A percentile compares a stretch with the other conserved stretches of the same genome.
Conservation (phyloP, 352 stramenopile genomes). For the Thalassiosira hispida region DNA sequence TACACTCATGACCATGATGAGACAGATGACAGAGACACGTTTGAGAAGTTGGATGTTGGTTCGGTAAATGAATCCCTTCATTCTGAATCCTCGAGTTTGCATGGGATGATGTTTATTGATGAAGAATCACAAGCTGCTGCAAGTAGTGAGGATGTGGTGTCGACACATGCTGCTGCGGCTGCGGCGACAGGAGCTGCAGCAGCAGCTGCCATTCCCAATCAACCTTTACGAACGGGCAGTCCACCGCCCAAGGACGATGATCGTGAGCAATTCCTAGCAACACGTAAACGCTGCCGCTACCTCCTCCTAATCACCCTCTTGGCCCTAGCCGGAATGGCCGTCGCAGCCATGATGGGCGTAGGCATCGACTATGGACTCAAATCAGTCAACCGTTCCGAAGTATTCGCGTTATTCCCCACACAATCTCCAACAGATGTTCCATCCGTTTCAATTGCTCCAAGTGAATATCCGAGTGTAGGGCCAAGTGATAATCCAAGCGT, state of each 20-base stretch:
- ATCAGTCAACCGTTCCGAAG: background rate
- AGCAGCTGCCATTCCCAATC: background rate
- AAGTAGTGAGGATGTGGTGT: background rate
- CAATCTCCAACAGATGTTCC: slow-evolving; percentile 17
- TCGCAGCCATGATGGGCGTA: background rate
- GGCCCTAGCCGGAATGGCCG: background rate
- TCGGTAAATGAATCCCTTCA: background rate
- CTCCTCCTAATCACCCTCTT: background rate
- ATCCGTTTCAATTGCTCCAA: background rate
- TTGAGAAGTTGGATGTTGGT: background rate
- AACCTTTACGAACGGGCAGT: background rate
- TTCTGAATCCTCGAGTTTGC: background rate
- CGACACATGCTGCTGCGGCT: background rate
- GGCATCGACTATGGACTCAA: slow-evolving; percentile 13
- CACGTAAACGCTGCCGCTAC: background rate
- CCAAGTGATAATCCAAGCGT: background rate
- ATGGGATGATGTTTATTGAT: slow-evolving; percentile 4
- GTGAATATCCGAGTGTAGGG: background rate
- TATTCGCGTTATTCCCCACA: slow-evolving; percentile 5
- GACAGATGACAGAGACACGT: background rate
- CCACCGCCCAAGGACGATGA: background rate
- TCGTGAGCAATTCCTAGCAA: background rate
- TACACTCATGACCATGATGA: background rate
- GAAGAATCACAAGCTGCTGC: background rate
- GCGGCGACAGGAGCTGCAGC: background rate